Percentiles rank a stretch among this genome's conserved stretches.
phyloP scores from a whole-genome alignment of 345 rosid genomes.

The Erysimum cheiranthoides region DNA sequence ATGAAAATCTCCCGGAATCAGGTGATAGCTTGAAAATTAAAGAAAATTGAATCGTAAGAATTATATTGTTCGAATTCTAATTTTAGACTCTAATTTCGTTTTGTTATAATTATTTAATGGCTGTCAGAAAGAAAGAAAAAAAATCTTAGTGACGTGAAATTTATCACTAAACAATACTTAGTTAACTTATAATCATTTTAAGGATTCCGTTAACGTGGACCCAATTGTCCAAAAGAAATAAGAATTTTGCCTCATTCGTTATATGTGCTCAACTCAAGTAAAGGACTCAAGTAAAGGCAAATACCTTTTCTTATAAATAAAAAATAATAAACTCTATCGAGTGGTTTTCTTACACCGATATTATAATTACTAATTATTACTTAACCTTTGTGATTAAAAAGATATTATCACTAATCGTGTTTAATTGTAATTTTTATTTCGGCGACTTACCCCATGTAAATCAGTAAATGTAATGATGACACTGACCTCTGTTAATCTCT shows the following conservation, averaged over 20 bases:
- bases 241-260: conserved; percentile 15
- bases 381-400: not conserved
- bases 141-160: not conserved
- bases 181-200: not conserved
- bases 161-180: conserved; percentile 13
- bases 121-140: not conserved
- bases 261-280: conserved; percentile 23
- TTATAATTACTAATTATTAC: conserved; percentile 20
- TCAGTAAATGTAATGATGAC: conserved; percentile 34
- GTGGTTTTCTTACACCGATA: not conserved
- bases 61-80: too few relatives aligned
- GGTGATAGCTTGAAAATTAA: not conserved
- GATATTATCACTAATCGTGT: not conserved
- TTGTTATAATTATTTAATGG: not conserved
- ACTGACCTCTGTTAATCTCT: conserved; percentile 31
- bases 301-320: conserved; percentile 27
- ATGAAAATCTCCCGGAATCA: not conserved
- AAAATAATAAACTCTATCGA: not conserved
- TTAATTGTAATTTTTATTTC: conserved; percentile 25
- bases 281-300: conserved; percentile 28
- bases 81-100: not conserved
- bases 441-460: conserved; percentile 8
- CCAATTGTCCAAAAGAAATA: conserved; percentile 25
- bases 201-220: conserved; percentile 32
- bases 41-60: not conserved